Evolutionary conservation across 305 asterid genomes (phyloP).

Genomic region (Solanum chacoense): DNA sequence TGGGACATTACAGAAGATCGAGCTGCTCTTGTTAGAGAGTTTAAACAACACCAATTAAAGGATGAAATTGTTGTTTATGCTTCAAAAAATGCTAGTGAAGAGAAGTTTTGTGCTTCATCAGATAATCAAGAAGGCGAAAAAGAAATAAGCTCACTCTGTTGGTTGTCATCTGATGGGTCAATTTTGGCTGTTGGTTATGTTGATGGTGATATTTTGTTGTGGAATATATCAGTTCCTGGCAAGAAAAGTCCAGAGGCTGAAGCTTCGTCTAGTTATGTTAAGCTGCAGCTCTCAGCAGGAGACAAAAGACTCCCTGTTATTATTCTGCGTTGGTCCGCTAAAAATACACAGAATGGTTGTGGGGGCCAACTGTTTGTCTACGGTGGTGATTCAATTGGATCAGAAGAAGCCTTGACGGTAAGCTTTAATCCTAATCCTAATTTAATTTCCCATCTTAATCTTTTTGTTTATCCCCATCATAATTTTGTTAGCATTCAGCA

Average conservation of each 20-base stretch:
- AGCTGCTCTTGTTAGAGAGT: slow-evolving; percentile 60
- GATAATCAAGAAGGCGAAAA: slow-evolving; percentile 59
- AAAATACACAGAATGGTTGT: slow-evolving; percentile 32
- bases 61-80: slow-evolving; percentile 38
- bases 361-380: slow-evolving; percentile 83
- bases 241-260: slow-evolving; percentile 33
- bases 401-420: slow-evolving; percentile 95
- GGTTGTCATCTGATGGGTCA: slow-evolving; percentile 90
- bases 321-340: slow-evolving; percentile 77
- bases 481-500: background rate
- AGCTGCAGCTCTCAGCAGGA: slow-evolving; percentile 69
- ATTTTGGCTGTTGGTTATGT: slow-evolving; percentile 91
- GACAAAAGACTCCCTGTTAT: slow-evolving; percentile 89
- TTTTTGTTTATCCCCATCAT: background rate
- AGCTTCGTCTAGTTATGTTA: slow-evolving; percentile 38
- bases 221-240: slow-evolving; percentile 62
- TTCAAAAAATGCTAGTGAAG: slow-evolving; percentile 35
- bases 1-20: slow-evolving; percentile 89
- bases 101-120: slow-evolving; percentile 22
- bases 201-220: slow-evolving; percentile 89
- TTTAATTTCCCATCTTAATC: slow-evolving; percentile 13
- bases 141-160: slow-evolving; percentile 93
- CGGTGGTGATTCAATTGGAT: slow-evolving; percentile 92
- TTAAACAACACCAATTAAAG: slow-evolving; percentile 53
- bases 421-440: slow-evolving; percentile 22